A percentile compares a stretch with the other conserved stretches of the same genome.
These are phyloP conservation scores for Sanguinoderma infundibulare DNA, from an alignment of 1,284 basidiomycete genomes.

Conservation along the genomic window DNA sequence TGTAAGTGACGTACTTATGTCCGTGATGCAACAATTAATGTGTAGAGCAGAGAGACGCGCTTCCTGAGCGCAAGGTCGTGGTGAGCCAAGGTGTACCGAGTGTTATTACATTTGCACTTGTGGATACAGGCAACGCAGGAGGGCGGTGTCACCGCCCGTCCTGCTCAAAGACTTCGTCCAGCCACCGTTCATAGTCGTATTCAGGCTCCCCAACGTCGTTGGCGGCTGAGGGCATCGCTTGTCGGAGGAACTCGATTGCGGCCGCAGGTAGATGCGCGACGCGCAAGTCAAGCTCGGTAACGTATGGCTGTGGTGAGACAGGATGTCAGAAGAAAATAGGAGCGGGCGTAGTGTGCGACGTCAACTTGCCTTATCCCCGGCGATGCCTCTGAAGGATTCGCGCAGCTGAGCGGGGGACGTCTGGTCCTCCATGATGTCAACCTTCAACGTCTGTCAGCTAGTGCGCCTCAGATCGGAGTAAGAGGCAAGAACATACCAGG, in stretches of 20 bases:
- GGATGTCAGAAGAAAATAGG: background rate
- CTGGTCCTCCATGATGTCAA: constrained; percentile 95
- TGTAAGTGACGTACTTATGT: constrained; percentile 8
- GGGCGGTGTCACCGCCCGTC: constrained; percentile 20
- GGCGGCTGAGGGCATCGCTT: constrained; percentile 65
- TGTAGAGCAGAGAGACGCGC: background rate
- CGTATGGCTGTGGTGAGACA: constrained; percentile 69
- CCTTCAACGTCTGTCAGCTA: constrained; percentile 48
- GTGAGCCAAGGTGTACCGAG: background rate
- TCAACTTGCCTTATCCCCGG: constrained; percentile 78
- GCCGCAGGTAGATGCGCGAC: constrained; percentile 83
- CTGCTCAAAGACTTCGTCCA: constrained; percentile 73
- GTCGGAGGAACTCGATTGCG: constrained; percentile 84
- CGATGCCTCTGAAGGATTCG: constrained; percentile 92
- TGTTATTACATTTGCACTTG: background rate
- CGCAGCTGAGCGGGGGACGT: constrained; percentile 92
- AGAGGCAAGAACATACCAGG: constrained; percentile 55
- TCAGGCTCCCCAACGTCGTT: constrained; percentile 65
- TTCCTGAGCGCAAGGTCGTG: constrained; percentile 20
- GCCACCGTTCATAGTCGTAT: constrained; percentile 81
- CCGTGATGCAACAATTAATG: background rate
- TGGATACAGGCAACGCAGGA: background rate
- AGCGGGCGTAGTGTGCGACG: constrained; percentile 5
- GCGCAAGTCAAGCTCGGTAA: constrained; percentile 92
- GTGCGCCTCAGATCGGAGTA: background rate